These are phyloP conservation scores for Aspergillus pseudonomiae DNA, from an alignment of 2,329 filamentous ascomycete genomes.

Conservation along the genomic window DNA sequence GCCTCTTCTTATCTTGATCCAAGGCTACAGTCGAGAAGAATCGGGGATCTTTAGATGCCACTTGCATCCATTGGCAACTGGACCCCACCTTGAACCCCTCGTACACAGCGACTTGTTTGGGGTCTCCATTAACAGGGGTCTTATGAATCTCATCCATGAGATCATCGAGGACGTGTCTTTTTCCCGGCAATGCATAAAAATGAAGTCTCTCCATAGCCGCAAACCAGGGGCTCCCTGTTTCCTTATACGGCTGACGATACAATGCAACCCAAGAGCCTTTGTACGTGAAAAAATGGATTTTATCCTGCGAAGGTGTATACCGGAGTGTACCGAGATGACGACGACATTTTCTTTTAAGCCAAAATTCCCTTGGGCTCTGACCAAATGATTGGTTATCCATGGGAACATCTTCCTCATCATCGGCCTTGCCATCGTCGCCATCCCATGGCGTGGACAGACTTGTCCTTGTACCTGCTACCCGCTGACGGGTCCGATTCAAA, in stretches of 20 bases:
- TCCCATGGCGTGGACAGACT: slow-evolving; percentile 7
- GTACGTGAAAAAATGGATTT: not conserved
- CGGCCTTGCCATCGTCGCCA: slow-evolving; percentile 1
- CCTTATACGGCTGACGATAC: not conserved
- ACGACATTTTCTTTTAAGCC: not conserved
- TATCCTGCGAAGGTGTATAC: not conserved
- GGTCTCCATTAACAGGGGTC: not conserved
- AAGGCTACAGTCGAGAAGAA: not conserved
- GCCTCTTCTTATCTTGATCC: slow-evolving; percentile 66
- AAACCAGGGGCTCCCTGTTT: not conserved
- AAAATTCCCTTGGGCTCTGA: not conserved
- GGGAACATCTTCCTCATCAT: not conserved
- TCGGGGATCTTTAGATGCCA: not conserved
- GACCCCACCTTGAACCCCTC: not conserved
- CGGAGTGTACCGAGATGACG: not conserved
- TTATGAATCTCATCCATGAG: not conserved
- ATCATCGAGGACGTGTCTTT: not conserved
- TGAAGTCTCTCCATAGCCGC: not conserved
- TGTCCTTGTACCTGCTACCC: slow-evolving; percentile 56
- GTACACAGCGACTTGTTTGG: not conserved
- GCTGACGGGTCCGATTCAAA: slow-evolving; percentile 53
- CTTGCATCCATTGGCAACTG: not conserved
- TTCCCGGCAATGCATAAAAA: not conserved
- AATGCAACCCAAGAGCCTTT: not conserved
- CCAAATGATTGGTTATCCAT: not conserved